A percentile compares a stretch with the other conserved stretches of the same genome.
Conservation (phyloP, 768 basidiomycete species). For the Leccinum fibrillosum region DNA sequence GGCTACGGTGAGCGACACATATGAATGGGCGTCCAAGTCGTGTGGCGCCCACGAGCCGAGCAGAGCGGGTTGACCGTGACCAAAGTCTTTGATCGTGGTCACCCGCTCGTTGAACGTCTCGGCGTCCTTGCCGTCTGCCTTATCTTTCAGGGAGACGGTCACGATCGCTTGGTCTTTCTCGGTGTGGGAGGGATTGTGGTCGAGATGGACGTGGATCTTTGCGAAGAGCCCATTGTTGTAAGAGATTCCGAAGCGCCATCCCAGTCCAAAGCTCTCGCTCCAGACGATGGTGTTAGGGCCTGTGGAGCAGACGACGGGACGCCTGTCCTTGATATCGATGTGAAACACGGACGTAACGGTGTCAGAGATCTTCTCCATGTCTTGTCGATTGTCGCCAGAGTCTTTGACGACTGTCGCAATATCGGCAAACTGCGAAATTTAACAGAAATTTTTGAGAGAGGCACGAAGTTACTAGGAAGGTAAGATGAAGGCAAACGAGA, state of each 20-base stretch:
- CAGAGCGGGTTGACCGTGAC: slow-evolving; percentile 22
- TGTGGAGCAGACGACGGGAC: slow-evolving; percentile 14
- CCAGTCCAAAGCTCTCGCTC: slow-evolving; percentile 27
- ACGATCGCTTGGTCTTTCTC: slow-evolving; percentile 20
- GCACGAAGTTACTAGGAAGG: neutral
- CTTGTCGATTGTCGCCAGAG: neutral
- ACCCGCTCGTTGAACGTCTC: slow-evolving; percentile 9
- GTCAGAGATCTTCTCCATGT: slow-evolving; percentile 27
- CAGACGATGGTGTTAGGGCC: slow-evolving; percentile 12
- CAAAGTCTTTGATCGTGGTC: slow-evolving; percentile 22
- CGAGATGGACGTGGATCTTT: slow-evolving; percentile 24
- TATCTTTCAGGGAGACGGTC: slow-evolving; percentile 9
- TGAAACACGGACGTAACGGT: slow-evolving; percentile 24
- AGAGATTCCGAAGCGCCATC: slow-evolving; percentile 28
- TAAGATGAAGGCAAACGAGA: neutral
- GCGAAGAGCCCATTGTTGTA: slow-evolving; percentile 23
- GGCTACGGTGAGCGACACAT: slow-evolving; percentile 19
- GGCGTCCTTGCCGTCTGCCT: neutral
- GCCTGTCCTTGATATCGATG: slow-evolving; percentile 19
- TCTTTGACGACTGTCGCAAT: neutral
- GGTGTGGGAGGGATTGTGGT: slow-evolving; percentile 23
- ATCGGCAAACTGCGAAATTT: neutral
- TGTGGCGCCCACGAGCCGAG: slow-evolving; percentile 22
- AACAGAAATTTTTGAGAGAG: neutral
- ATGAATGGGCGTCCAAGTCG: slow-evolving; percentile 15